Evolutionary conservation across 2,329 filamentous ascomycete species (phyloP).

Genomic region (Penicillium crustosum): DNA sequence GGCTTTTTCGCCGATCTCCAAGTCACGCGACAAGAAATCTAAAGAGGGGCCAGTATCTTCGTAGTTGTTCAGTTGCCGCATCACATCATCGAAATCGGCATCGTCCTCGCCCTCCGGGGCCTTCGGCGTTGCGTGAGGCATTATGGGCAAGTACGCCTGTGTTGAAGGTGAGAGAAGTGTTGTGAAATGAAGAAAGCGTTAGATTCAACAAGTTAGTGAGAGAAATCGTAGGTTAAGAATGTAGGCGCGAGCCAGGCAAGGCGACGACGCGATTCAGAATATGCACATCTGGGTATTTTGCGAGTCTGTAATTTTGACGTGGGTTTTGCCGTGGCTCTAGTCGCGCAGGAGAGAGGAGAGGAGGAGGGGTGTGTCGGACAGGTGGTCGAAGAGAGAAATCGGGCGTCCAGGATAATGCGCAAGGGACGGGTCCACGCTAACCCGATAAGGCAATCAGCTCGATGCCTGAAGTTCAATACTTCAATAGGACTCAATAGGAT

Average conservation of each 20-base stretch:
- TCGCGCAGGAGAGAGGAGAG: not conserved
- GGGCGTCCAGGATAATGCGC: slow-evolving; percentile 8
- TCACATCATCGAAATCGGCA: slow-evolving; percentile 43
- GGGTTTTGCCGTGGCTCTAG: not conserved
- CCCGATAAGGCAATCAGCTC: slow-evolving; percentile 28
- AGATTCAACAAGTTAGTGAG: slow-evolving; percentile 1
- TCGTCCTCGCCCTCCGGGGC: slow-evolving; percentile 36
- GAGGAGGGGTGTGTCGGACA: slow-evolving; percentile 4
- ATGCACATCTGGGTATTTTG: slow-evolving; percentile 10
- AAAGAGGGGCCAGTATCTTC: slow-evolving; percentile 34
- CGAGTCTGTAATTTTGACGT: not conserved
- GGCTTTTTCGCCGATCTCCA: slow-evolving; percentile 69
- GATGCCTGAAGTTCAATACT: slow-evolving; percentile 1
- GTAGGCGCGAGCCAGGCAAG: slow-evolving; percentile 12
- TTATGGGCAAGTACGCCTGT: slow-evolving; percentile 11
- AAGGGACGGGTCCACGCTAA: slow-evolving; percentile 22
- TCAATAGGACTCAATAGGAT: not conserved
- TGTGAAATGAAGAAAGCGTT: not conserved
- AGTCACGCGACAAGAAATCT: slow-evolving; percentile 43
- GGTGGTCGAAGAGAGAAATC: slow-evolving; percentile 6
- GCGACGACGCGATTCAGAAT: slow-evolving; percentile 6
- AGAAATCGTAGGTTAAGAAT: not conserved
- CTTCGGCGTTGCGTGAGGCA: slow-evolving; percentile 42
- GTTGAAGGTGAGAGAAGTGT: not conserved
- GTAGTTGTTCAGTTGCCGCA: slow-evolving; percentile 44